Evolutionary conservation across 306 rosid genomes (phyloP), one percentile per base, ranked within the genome.

Genomic region (Prunus mongolica): DNA sequence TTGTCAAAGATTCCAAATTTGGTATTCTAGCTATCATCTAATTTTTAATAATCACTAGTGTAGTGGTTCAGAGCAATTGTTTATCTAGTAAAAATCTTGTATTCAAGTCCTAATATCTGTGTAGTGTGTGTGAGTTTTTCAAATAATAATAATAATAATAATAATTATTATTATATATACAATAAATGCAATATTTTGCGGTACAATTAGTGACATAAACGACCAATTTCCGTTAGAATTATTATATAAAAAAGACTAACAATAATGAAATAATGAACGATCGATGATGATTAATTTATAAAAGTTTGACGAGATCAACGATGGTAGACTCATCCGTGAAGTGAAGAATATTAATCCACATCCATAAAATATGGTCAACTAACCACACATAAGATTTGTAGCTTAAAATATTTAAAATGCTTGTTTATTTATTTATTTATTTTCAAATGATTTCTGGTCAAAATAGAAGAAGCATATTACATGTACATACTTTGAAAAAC

Each of bases 401-500:
- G 57, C 60, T 69, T 56, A 6, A 54, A 32, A 9, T 34, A 12
- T 32, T 30, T 41, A 30, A 58, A 38, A 73, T 44, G 32, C 30
- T 14, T 58, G 7, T 11, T n/a, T 11, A 19, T 41, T 61, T n/a
- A 38, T 38, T 6, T 0, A 2, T 22, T 49, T 16, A 34, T 67
- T 67, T 60, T 32, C 34, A 58, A 58, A 74, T 28, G 66, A 75
- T 75, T 62, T 41, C 20, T 14, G 32, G 73, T 76, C 62, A 76
- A 78, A 63, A 13, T 30, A 45, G 52, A 46, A 16, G 78, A 69
- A 75, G 76, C 76, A 75, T 74, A 74, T 38, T 69, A 75, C 73
- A 54, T 13, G 73, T 28, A 67, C 25, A 69, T 74, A 51, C 65
- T n/a, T 41, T 19, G 41, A 32, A 66, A 25, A 55, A 80, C 41